Evolutionary conservation across 495 filamentous ascomycete species (phyloP).

Genomic region (Neurospora intermedia): DNA sequence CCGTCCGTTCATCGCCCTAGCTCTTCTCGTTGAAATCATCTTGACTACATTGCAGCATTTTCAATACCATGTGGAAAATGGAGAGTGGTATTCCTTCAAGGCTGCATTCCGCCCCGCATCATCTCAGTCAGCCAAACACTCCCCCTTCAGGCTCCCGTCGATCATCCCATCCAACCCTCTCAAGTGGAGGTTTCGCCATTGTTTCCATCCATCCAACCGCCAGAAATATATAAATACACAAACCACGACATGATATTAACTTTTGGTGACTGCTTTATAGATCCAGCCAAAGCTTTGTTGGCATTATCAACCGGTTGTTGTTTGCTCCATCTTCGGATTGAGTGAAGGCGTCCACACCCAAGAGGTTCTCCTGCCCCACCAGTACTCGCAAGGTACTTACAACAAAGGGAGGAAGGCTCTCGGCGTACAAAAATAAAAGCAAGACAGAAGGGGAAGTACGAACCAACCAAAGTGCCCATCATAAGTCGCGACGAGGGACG

Average conservation of each 20-base stretch:
- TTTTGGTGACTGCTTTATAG: not conserved
- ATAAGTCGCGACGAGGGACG: not conserved
- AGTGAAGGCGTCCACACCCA: not conserved
- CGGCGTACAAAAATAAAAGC: not conserved
- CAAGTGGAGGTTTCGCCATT: not conserved
- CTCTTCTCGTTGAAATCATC: not conserved
- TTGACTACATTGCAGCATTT: not conserved
- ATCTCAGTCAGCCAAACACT: not conserved
- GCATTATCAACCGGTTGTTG: not conserved
- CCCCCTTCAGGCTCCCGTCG: not conserved
- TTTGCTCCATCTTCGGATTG: not conserved
- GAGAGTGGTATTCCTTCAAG: not conserved
- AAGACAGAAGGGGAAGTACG: not conserved
- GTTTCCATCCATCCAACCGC: not conserved
- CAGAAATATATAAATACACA: not conserved
- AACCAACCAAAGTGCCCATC: not conserved
- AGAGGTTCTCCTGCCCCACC: not conserved
- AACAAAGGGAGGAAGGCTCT: not conserved
- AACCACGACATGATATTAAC: not conserved
- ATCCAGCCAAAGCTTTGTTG: not conserved
- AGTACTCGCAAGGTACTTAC: not conserved
- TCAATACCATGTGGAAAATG: not conserved
- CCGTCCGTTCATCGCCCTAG: not conserved
- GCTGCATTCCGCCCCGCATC: constrained; percentile 13
- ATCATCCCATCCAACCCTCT: not conserved